A percentile compares a stretch with the other conserved stretches of the same genome.
These are phyloP conservation scores for Amanita fuliginea DNA, from an alignment of 768 basidiomycete species.

Conservation along the genomic window DNA sequence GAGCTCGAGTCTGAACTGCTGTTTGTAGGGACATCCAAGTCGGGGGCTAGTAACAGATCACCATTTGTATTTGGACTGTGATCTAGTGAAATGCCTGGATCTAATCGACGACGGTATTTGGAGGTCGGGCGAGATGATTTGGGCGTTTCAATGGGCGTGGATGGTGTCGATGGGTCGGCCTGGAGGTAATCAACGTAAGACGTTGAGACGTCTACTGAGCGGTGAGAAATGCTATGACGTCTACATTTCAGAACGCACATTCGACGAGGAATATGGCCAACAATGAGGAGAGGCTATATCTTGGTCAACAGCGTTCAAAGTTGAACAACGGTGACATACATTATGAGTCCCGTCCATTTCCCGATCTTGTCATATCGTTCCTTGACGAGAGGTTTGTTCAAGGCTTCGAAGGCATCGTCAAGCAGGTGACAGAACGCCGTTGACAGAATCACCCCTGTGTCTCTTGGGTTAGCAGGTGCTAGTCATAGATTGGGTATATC, in stretches of 20 bases:
- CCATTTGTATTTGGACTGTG: neutral
- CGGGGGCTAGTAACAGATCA: neutral
- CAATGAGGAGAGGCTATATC: conserved; percentile 45
- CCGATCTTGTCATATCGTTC: conserved; percentile 35
- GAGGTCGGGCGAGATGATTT: conserved; percentile 3
- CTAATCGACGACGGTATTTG: neutral
- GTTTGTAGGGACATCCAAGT: neutral
- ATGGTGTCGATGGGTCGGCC: conserved; percentile 42
- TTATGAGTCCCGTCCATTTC: conserved; percentile 57
- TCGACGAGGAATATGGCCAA: conserved; percentile 69
- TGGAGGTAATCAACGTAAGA: conserved; percentile 66
- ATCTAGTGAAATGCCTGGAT: neutral
- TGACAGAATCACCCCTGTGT: conserved; percentile 64
- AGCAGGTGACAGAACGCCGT: conserved; percentile 78
- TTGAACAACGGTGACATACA: conserved; percentile 36
- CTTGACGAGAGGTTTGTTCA: conserved; percentile 36
- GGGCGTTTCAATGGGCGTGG: conserved; percentile 23
- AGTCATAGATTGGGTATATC: neutral
- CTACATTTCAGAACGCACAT: conserved; percentile 35
- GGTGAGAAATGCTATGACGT: neutral
- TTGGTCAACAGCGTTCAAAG: neutral
- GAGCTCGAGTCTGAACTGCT: neutral
- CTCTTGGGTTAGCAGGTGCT: neutral
- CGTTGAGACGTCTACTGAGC: conserved; percentile 52
- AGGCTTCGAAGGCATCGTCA: conserved; percentile 60